Base-by-base conservation (phyloP, 108 stramenopile genomes). In the Mayamaea pseudoterrestris region DNA sequence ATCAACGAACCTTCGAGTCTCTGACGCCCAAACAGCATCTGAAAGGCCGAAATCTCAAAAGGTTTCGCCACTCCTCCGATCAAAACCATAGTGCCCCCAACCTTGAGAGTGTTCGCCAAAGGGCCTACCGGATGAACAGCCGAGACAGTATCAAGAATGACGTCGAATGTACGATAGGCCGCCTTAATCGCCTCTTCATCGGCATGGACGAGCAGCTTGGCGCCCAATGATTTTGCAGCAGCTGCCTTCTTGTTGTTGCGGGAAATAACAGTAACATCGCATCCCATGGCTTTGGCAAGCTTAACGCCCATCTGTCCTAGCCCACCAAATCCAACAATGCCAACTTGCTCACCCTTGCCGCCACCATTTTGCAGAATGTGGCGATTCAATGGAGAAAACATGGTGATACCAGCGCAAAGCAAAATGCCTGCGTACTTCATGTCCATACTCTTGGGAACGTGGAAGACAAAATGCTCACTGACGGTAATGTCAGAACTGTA, bases 351-450 rank as follows among this genome's bases (percentile, higher is more conserved):
- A 6, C 60, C 67, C 16, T 44, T 46, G 16, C 44, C 60, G 9
- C 44, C 36, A 16, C 45, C 53, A 27, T 55, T 60, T 31, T 48
- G 30, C 14, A 54, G 21, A 47, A 66, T 60, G 21, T 56, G 57
- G 49, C 59, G 60, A 29, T 65, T 51, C 47, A 82, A 45, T 3
- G 75, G 73, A 7, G 35, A 48, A 45, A 67, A 84, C 27, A 39
- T 63, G 30, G 82, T 84, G 36, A 79, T 61, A 32, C 82, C 82
- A 26, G 73, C 73, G 58, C 82, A 84, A 41, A 79, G 31, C 13
- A 78, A 30, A 17, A 57, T 55, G 21, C 57, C 75, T 7, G 66
- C 73, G 16, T 31, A 39, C 26, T 54, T 30, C 25, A 64, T 17
- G 1, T 31, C 34, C 35, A 69, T 35, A 16, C 28, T 32, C 27